Base-by-base conservation (phyloP, 306 rosid species). In the Dicorynia guianensis region DNA sequence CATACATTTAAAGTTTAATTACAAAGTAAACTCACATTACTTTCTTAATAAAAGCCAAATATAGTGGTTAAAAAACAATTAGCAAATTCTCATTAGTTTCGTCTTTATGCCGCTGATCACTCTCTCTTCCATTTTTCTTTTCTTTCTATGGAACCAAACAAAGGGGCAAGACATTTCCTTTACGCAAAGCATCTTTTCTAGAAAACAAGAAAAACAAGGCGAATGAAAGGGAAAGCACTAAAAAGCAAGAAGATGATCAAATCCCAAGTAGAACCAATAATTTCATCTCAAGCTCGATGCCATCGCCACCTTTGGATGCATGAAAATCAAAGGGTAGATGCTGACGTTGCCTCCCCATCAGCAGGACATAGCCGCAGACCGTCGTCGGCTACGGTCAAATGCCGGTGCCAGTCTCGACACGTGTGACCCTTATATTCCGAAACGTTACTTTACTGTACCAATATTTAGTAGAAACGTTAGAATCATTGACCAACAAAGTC, bases 311-410 rank as follows among this genome's bases (percentile, higher is more conserved):
- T 1, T 25, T 25, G 30, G 30, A 25, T 25, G 30, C 2, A 25
- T 25, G 30, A 25, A 25, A 25, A 25, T 25, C 30, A 25, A 25
- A 25, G 30, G 2, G 11, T 11, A 54, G 52, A 65, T 30, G 84
- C 58, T 84, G 90, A 85, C 90, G 87, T 86, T 4, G 57, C 70
- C 42, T 33, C 3, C 4, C 7, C 82, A 50, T 86, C 87, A 79
- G 76, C 83, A 44, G 6, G 53, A 25, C 72, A 65, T 57, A 19
- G 42, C 69, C 76, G 34, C 35, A 39, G 61, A 60, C 58, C 44
- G 75, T 43, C 85, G 84, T 85, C 57, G 76, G 81, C 82, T 63
- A 38, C 88, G 91, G 97, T 93, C 98, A 93, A 89, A 89, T 56
- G 91, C 68, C 97, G 97, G 97, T 87, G 89, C 82, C 86, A 52